These are phyloP conservation scores for Hypoxylon fuscum DNA, from an alignment of 495 filamentous ascomycete genomes.

Conservation along the genomic window DNA sequence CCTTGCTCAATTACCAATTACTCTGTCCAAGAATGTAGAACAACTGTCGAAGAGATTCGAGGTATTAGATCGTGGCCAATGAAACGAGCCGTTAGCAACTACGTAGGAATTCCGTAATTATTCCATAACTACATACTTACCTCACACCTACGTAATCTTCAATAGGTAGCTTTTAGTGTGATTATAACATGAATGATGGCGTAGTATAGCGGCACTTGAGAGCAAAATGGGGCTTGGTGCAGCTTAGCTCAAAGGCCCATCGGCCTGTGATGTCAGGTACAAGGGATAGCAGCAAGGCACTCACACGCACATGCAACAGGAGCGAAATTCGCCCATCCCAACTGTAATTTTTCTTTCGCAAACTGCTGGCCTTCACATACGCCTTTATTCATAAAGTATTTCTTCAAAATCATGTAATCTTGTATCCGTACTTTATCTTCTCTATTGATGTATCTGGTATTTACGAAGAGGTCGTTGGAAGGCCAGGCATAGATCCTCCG, in stretches of 20 bases:
- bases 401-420: neutral
- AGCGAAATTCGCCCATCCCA: neutral
- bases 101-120: conserved; percentile 22
- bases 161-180: conserved; percentile 8
- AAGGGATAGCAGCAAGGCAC: conserved; percentile 34
- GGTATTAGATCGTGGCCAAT: conserved; percentile 21
- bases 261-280: conserved; percentile 36
- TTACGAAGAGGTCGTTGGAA: neutral
- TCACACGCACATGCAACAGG: conserved; percentile 1
- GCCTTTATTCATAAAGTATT: neutral
- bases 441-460: no score
- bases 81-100: conserved; percentile 13
- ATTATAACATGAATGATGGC: conserved; percentile 5
- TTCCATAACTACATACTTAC: conserved; percentile 15
- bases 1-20: neutral
- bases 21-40: conserved; percentile 17
- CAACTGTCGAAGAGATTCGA: conserved; percentile 5
- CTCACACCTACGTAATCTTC: conserved; percentile 1
- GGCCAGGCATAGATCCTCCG: neutral
- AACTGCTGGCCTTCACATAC: neutral
- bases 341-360: neutral
- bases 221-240: conserved; percentile 9
- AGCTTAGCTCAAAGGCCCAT: conserved; percentile 22
- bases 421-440: neutral
- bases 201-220: conserved; percentile 31